Evolutionary conservation across 2,329 filamentous ascomycete species (phyloP), one percentile per base, ranked within the genome.

Genomic region (Bimuria novae-zelandiae): DNA sequence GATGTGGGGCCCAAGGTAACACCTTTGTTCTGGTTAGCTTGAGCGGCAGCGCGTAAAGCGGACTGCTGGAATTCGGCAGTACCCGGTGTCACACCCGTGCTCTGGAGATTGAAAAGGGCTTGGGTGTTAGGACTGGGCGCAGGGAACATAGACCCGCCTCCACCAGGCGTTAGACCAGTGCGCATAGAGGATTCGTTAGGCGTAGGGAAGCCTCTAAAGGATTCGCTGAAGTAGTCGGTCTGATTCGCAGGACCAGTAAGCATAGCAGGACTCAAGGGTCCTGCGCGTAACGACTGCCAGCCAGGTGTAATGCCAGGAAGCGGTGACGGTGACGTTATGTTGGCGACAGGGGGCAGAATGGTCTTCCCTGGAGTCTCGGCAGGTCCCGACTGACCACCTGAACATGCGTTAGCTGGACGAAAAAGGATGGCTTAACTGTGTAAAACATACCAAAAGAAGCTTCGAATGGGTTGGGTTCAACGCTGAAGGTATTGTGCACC

Each of bases 121-220:
- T 92, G 88, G 0, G 90, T 90, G 72, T 90, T 95, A 4, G 91
- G 92, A 71, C 89, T 96, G 2, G 91, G 89, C 49, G 89, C 90
- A 51, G 93, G 92, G 79, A 97, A 97, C 91, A 97, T 97, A 64
- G 92, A 96, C 65, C 92, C 93, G 72, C 92, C 92, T 62, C 93
- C 93, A 55, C 94, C 94, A 43, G 94, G 94, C 48, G 94, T 97
- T 62, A 97, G 77, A 51, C 94, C 94, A 55, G 92, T 94, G 55
- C 94, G 84, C 47, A 97, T 79, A 3, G 91, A 95, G 7, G 93
- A 97, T 77, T 99, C 94, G 84, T 97, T 97, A 0, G 93, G 93
- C 3, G 94, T 97, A 4, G 92, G 90, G 69, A 96, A 96, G 64
- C 91, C 87, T 60, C 89, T 85, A 59, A 96, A 88, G 47, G 87